Evolutionary conservation across 805 yeast species (phyloP), one percentile per base, ranked within the genome.

Genomic region (Starmera pachycereana): DNA sequence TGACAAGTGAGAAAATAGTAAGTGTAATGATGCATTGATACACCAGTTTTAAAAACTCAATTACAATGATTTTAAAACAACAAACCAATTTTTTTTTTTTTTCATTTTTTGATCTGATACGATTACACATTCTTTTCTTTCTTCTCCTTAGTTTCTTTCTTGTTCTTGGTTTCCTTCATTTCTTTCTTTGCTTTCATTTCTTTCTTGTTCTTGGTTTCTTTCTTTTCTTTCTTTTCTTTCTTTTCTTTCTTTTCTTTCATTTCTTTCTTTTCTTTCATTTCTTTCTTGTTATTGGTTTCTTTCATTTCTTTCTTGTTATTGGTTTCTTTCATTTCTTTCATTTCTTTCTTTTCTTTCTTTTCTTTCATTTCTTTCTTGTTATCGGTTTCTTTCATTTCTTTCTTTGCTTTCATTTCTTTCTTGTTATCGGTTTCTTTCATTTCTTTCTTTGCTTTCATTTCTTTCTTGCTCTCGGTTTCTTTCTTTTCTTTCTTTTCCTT

Each of bases 251-350:
- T 44, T 33, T 49, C 39, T 13, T 39, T 32, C 36, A 45, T 40
- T 40, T 43, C 39, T 12, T 32, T 12, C 42, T 41, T 36, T 45
- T 43, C 38, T 45, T 38, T 37, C 42, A 35, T 33, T 40, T 43
- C 40, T 41, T 45, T 22, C 40, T 37, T 12, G 43, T 44, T 47
- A 46, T 39, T 12, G 43, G 44, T 47, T 46, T 39, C 25, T 44
- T 40, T 38, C 50, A 45, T 43, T 44, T 36, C 36, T 49, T 44
- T 38, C 43, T 40, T 30, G 41, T 44, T 28, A 40, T 45, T 48
- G 47, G 44, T 40, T 39, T 44, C 40, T 33, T 46, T 39, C 43
- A 45, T 34, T 40, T 39, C 44, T 32, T 42, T 37, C 42, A 40
- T 42, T 29, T 39, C 44, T 30, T 7, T 22, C 32, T 38, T 35